Conservation (phyloP, 345 rosid genomes). For the Gynandropsis gynandra region DNA sequence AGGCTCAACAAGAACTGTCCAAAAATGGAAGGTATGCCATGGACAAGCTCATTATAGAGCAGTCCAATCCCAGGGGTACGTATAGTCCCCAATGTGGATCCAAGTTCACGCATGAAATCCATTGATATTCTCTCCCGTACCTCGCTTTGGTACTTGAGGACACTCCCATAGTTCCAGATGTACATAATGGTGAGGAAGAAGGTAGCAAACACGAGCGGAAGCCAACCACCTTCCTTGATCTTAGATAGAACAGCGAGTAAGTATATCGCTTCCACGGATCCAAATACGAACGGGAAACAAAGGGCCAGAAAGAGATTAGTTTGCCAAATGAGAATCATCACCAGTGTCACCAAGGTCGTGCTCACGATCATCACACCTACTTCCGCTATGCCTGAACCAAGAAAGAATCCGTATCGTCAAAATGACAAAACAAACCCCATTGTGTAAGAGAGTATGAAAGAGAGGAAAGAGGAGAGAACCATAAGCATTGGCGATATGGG, state of each 20-base stretch:
- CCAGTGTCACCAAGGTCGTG: conserved; percentile 77
- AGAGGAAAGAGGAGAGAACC: conserved; percentile 44
- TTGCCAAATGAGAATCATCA: conserved; percentile 95
- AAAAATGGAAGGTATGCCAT: conserved; percentile 80
- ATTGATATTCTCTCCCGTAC: conserved; percentile 79
- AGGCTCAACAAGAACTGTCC: conserved; percentile 81
- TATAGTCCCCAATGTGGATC: conserved; percentile 75
- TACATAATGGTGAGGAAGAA: conserved; percentile 77
- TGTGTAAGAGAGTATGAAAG: not conserved
- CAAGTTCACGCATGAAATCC: conserved; percentile 83
- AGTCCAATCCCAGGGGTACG: conserved; percentile 85
- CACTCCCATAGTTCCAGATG: conserved; percentile 93
- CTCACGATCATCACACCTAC: conserved; percentile 95
- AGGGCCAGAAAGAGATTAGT: conserved; percentile 72
- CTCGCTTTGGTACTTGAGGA: conserved; percentile 88
- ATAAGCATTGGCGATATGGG: conserved; percentile 95
- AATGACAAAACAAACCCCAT: not conserved
- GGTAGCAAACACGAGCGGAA: conserved; percentile 73
- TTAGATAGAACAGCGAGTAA: conserved; percentile 75
- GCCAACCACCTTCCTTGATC: conserved; percentile 83
- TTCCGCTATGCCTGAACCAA: conserved; percentile 82
- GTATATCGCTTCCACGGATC: conserved; percentile 70
- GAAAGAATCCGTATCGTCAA: not conserved
- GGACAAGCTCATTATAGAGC: conserved; percentile 81
- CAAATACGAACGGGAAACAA: conserved; percentile 77